Base-by-base conservation (phyloP, 2,329 filamentous ascomycete species). In the Sporothrix humicola region DNA sequence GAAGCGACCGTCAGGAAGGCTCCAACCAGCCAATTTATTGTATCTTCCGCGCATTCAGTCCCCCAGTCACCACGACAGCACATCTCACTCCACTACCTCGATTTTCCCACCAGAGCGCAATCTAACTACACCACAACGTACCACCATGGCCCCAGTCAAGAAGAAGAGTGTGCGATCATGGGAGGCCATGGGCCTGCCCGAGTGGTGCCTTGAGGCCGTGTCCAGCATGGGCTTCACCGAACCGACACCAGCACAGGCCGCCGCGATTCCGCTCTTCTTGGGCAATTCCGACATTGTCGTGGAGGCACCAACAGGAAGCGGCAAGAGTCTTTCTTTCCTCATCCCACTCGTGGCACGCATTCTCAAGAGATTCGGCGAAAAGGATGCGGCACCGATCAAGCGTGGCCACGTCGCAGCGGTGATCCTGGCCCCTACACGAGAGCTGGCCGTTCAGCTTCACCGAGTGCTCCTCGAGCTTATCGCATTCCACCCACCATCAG, bases 201-300 rank as follows among this genome's bases (percentile, higher is more conserved):
- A 91, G 89, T 98, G 95, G 94, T 90, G 96, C 73, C 85, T 96
- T 72, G 93, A 97, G 77, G 94, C 94, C 74, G 90, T 97, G 68
- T 87, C 90, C 69, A 89, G 91, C 76, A 95, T 96, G 91, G 93
- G 94, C 75, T 97, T 97, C 82, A 85, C 48, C 17, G 75, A 78
- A 48, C 87, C 76, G 91, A 92, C 81, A 95, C 95, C 95, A 0
- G 95, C 98, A n/a, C 95, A 98, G 83, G 93, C 95, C 61, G 95
- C 94, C 74, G 92, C 93, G 4, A 92, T 98, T 77, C 94, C 94
- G 13, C 88, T 97, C 70, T 96, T 97, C 80, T 91, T 95, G 83
- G 91, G 90, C 70, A 93, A 97, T 81, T 97, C 97, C 79, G 94
- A 97, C 82, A 93, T 97, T 4, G 94, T 97, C 0, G 94, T 97